These are phyloP conservation scores for Carex littledalei DNA, from an alignment of 176 grass and related monocot species.

Conservation along the genomic window DNA sequence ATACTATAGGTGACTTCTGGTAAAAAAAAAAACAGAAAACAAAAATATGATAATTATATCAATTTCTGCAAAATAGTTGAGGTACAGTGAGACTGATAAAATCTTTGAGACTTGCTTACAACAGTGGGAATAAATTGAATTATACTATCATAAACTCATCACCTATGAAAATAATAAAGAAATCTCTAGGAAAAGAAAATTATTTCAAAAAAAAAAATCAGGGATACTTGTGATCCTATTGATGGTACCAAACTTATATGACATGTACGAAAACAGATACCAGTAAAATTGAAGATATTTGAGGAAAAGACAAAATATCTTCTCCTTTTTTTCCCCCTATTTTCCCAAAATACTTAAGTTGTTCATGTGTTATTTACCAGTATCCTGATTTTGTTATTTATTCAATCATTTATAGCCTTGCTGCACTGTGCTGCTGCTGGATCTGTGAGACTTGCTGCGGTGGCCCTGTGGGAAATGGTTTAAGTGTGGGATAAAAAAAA, in stretches of 20 bases:
- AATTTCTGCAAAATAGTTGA: not conserved
- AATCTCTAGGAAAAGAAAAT: not conserved
- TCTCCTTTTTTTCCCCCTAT: not conserved
- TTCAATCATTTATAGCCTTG: conserved; percentile 37
- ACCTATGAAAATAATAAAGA: not conserved
- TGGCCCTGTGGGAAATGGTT: too few species aligned
- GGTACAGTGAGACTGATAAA: not conserved
- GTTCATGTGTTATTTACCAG: not conserved
- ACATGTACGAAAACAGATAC: not conserved
- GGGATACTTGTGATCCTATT: not conserved
- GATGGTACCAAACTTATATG: not conserved
- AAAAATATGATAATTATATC: not conserved
- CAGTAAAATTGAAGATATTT: not conserved
- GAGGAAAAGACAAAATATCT: not conserved
- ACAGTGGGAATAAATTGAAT: not conserved
- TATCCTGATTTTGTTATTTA: not conserved
- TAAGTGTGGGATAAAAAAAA: too few species aligned
- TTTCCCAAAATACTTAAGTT: not conserved
- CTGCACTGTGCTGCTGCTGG: conserved; percentile 90
- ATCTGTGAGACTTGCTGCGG: conserved; percentile 92
- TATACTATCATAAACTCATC: not conserved
- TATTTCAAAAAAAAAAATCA: not conserved
- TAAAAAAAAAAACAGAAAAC: not conserved
- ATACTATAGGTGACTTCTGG: not conserved
- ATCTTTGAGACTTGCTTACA: not conserved